Evolutionary conservation across 2,329 filamentous ascomycete species (phyloP).

Genomic region (Aspergillus thermomutatus): DNA sequence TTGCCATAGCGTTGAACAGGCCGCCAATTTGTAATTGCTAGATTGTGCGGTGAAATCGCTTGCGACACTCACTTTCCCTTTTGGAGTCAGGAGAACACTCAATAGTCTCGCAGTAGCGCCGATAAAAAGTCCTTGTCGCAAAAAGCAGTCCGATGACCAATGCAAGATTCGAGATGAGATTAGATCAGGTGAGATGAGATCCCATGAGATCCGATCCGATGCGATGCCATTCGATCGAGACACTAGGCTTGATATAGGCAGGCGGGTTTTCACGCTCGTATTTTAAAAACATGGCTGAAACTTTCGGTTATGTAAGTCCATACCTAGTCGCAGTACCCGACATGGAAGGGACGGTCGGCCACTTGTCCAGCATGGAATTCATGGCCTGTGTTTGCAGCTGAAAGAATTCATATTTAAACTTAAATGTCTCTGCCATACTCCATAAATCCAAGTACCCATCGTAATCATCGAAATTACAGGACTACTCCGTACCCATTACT

Average conservation of each 20-base stretch:
- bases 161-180: not conserved
- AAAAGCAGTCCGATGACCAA: not conserved
- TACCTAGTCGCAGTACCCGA: not conserved
- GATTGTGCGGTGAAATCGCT: not conserved
- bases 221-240: not conserved
- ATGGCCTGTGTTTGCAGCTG: not conserved
- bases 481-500: not conserved
- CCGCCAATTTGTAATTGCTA: not conserved
- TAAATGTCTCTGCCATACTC: not conserved
- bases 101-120: not conserved
- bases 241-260: not conserved
- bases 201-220: not conserved
- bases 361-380: too few relatives aligned
- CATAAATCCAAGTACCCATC: not conserved
- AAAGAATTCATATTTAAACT: not conserved
- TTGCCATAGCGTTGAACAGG: not conserved
- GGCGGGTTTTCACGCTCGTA: not conserved
- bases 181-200: not conserved
- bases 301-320: not conserved
- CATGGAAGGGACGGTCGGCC: too few relatives aligned
- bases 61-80: not conserved
- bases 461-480: not conserved
- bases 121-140: not conserved
- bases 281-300: not conserved
- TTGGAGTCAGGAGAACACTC: not conserved